Evolutionary conservation across 495 filamentous ascomycete genomes (phyloP).

Genomic region (Xylaria palmicola): DNA sequence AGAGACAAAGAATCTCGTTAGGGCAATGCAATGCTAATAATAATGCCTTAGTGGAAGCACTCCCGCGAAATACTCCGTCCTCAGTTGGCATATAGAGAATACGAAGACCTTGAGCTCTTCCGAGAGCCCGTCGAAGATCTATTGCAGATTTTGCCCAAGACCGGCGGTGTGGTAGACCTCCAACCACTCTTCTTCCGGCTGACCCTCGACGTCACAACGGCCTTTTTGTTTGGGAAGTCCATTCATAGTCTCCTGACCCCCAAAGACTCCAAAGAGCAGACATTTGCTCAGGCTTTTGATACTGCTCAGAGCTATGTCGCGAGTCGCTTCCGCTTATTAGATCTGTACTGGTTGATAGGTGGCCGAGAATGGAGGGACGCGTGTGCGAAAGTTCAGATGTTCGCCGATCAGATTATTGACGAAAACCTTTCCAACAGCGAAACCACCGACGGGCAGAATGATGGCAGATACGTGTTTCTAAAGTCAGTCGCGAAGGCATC

Average conservation of each 20-base stretch:
- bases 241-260: slow-evolving; percentile 49
- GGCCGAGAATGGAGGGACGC: slow-evolving; percentile 41
- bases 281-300: slow-evolving; percentile 26
- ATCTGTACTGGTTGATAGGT: slow-evolving; percentile 48
- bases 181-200: slow-evolving; percentile 63
- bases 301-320: slow-evolving; percentile 24
- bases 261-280: slow-evolving; percentile 17
- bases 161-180: slow-evolving; percentile 48
- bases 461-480: slow-evolving; percentile 30
- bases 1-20: not conserved
- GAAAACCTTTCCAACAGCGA: slow-evolving; percentile 23
- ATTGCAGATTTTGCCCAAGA: slow-evolving; percentile 35
- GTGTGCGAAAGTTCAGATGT: slow-evolving; percentile 33
- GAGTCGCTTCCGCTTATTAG: slow-evolving; percentile 43
- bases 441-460: not conserved
- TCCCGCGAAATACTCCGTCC: slow-evolving; percentile 56
- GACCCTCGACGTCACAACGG: slow-evolving; percentile 68
- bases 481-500: slow-evolving; percentile 26
- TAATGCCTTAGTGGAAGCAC: slow-evolving; percentile 40
- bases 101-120: slow-evolving; percentile 20
- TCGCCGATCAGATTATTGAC: slow-evolving; percentile 27
- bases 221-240: slow-evolving; percentile 66
- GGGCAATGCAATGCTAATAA: not conserved
- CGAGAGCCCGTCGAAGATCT: slow-evolving; percentile 45
- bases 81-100: slow-evolving; percentile 42